Base-by-base conservation (phyloP, 2,329 filamentous ascomycete genomes). In the Diaporthe helianthi region DNA sequence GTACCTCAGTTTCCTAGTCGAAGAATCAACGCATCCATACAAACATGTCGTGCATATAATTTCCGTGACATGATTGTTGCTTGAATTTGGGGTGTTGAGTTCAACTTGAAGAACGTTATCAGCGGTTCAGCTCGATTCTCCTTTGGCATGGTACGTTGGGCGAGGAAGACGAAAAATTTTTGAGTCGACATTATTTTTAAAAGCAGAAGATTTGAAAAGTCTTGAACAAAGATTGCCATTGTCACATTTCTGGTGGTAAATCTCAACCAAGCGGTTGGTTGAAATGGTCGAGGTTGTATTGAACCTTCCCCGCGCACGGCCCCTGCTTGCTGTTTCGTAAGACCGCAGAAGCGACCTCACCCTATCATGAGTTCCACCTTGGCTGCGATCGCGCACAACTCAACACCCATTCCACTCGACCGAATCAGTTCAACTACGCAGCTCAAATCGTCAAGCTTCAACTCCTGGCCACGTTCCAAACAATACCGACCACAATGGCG, bases 1-100 rank as follows among this genome's bases (percentile, higher is more conserved):
- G 74, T 66, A 49, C 52, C 58, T 29, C 38, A 55, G 51, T 73
- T 38, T 66, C 55, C 63, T 75, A 76, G 74, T 73, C 76, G 76
- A 72, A 76, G 72, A 71, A 68, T 72, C 64, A 66, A 72, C 44
- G 58, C 29, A 51, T 67, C 51, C 44, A 22, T 55, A 36, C 12
- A 4, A 24, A 51, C 9, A n/a, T 2, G 49, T 47, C 8, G 19
- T 12, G 13, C 29, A 15, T 2, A 31, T 29, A 31, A 17, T n/a
- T 12, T 3, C 6, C 9, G 47, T 65, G 63, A 65, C n/a, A 53
- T 31, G 46, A 10, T 4, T 2, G 2, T 3, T 6, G 38, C 13
- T 4, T 44, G 41, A 5, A 0, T 5, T 38, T 15, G 13, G 36
- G 36, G 33, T 38, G 12, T 3, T 1, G 13, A 17, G 13, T 17